Evolutionary conservation across 192 early-diverging fungal species (phyloP), one percentile per base, ranked within the genome.

Genomic region (Gamsiella multidivaricata): DNA sequence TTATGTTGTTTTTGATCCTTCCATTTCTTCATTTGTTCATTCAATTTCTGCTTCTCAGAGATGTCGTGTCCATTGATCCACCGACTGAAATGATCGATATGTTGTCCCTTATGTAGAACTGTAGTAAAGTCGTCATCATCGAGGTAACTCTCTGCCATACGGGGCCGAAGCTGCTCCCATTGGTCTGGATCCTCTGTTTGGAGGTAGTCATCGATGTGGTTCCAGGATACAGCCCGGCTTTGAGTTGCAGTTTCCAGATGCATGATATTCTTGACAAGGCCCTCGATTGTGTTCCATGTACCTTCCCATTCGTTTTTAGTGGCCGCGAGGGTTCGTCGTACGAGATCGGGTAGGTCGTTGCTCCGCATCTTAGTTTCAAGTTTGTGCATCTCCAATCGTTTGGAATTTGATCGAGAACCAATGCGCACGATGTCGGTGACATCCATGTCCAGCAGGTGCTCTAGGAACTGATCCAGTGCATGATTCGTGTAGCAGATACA

Each of bases 381-480:
- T 26, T 62, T 66, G 63, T 69, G 81, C 2, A 36, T 23, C 1
- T 66, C 56, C 33, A 82, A 53, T 31, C 45, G 41, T 34, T 73
- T 71, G n/a, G 70, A 75, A 32, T 72, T 75, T 0, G 78, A 79
- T 5, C 82, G 76, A 18, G 70, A 31, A 6, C 88, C 87, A 11
- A 90, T 43, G 17, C 88, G 83, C 23, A 87, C 83, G 37, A 87
- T 76, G 3, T 71, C 53, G 6, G 49, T 36, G 8, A 86, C 58
- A 1, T 55, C 75, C 11, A 52, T 39, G 29, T 88, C 79, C 3
- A 89, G 54, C 8, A 90, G 57, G 51, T 87, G 76, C 50, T 86
- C 84, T 0, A 90, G 49, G 60, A 90, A 90, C 61, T 89, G 86
- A 42, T 89, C 89, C 14, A 90, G 58, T 2, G 89, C 89, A 55